These are phyloP conservation scores for Heterobasidion annosum DNA, from an alignment of 1,284 basidiomycete genomes.

Conservation along the genomic window DNA sequence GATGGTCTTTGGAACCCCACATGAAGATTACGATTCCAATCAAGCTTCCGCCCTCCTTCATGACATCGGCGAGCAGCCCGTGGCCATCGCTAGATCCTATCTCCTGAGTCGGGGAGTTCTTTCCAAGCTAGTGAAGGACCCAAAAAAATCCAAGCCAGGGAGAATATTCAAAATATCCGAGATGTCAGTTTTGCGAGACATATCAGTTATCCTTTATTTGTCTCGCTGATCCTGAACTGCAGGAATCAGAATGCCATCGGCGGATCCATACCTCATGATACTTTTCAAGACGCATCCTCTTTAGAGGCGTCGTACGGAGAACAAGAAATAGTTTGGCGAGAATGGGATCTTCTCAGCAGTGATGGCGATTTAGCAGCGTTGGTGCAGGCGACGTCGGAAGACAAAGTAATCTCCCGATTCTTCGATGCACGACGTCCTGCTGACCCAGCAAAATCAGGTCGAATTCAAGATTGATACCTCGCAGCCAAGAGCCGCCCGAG, in stretches of 20 bases:
- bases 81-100: constrained; percentile 45
- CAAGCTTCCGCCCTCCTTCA: constrained; percentile 48
- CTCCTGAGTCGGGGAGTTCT: constrained; percentile 54
- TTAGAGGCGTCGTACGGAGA: constrained; percentile 47
- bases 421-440: not conserved
- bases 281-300: constrained; percentile 59
- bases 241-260: constrained; percentile 63
- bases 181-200: constrained; percentile 18
- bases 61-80: constrained; percentile 39
- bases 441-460: constrained; percentile 30
- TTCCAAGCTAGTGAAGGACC: constrained; percentile 57
- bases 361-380: constrained; percentile 72
- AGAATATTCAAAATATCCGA: constrained; percentile 71
- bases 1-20: constrained; percentile 72
- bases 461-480: constrained; percentile 60
- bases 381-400: constrained; percentile 61
- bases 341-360: constrained; percentile 63
- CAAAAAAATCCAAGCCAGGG: constrained; percentile 52
- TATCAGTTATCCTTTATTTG: too few species aligned
- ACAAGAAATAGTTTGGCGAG: constrained; percentile 43
- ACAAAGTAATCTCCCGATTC: constrained; percentile 25
- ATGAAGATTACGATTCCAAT: constrained; percentile 54
- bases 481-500: constrained; percentile 42
- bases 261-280: constrained; percentile 52
- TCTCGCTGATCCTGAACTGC: constrained; percentile 5